Conservation (phyloP, 1,284 basidiomycete species). For the Fomes fomentarius region DNA sequence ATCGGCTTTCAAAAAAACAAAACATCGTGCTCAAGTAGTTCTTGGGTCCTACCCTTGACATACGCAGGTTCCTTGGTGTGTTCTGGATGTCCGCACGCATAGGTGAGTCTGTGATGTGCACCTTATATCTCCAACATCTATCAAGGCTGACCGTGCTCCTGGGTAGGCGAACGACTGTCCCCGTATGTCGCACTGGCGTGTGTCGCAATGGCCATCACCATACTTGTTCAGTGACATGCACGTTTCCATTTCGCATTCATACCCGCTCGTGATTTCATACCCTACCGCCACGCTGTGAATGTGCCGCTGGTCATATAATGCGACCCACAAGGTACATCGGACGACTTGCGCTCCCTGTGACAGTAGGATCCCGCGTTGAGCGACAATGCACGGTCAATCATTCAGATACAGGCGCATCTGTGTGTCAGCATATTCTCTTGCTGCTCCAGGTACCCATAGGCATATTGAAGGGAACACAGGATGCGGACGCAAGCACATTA, state of each 20-base stretch:
- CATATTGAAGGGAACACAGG: too few species aligned
- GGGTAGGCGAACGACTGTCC: slow-evolving; percentile 62
- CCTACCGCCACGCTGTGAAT: too few species aligned
- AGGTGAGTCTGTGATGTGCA: slow-evolving; percentile 51
- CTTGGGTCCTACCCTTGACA: background rate
- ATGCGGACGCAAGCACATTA: too few species aligned
- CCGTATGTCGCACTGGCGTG: slow-evolving; percentile 73
- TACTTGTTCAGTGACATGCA: slow-evolving; percentile 34
- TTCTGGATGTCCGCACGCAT: slow-evolving; percentile 94
- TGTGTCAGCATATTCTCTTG: too few species aligned
- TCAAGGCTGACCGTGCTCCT: background rate
- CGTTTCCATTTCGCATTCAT: background rate
- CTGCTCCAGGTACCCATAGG: too few species aligned
- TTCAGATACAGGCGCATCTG: too few species aligned
- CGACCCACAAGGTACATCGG: too few species aligned
- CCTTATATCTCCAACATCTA: background rate
- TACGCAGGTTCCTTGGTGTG: slow-evolving; percentile 79
- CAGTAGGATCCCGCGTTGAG: too few species aligned
- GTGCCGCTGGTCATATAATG: too few species aligned
- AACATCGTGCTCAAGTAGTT: background rate
- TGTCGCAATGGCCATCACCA: slow-evolving; percentile 46
- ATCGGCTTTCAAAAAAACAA: too few species aligned
- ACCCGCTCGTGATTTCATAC: background rate
- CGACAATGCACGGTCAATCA: too few species aligned
- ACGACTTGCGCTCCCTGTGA: too few species aligned